Evolutionary conservation across 768 basidiomycete species (phyloP), one percentile per base, ranked within the genome.

Genomic region (Tricholoma hemisulphureum): DNA sequence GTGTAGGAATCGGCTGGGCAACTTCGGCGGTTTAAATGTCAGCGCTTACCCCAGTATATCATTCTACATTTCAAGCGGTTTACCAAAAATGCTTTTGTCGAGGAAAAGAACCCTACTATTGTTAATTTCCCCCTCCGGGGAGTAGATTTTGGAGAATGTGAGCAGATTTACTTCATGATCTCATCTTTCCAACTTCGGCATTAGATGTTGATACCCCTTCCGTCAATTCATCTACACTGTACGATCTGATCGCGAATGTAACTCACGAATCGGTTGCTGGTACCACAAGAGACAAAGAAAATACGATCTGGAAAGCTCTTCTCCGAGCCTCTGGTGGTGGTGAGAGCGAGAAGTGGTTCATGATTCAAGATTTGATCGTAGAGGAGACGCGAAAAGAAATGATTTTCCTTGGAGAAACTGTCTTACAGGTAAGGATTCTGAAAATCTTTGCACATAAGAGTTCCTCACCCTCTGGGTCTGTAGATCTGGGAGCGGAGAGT

Each of bases 51-150:
- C 35, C 91, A 82, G 51, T 98, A 97, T 69, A 87, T 99, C 66
- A 90, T 98, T 65, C 77, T 98, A 18, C 92, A 96, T 70, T 95
- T 89, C 80, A 98, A 95, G 71, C 86, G 97, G 35, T 99, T 98
- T 75, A 95, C 93, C 21, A 97, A 92, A 71, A 99, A 98, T 71
- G 81, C 81, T 53, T 98, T 98, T 65, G 95, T 98, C 6, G 96
- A 98, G 72, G 97, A 99, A 73, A 97, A 97, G 74, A 99, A 99
- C 67, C 96, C 96, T 7, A 99, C 97, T 1, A 95, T 99, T 59
- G 91, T 99, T 63, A 99, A 96, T 69, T 99, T 97, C 67, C 96
- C 96, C 2, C 78, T 98, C 23, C 84, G 91, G 57, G 95, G 96
- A 3, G 82, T 98, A 18, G 96, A 99, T 72, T 89, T 99, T 71